Base-by-base conservation (phyloP, 306 rosid species). In the Vigna trinervia region DNA sequence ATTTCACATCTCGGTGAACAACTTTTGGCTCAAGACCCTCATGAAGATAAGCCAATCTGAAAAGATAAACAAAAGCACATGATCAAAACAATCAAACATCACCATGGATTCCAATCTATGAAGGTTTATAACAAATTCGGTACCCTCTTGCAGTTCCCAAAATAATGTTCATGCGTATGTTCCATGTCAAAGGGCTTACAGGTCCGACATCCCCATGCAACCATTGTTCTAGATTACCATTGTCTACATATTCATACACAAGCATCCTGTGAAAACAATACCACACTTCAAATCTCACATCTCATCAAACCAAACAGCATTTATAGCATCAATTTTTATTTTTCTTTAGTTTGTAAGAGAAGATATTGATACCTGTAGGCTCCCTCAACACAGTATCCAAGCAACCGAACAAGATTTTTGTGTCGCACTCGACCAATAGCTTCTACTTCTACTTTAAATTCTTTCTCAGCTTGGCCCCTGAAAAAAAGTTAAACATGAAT, bases 381-480 rank as follows among this genome's bases (percentile, higher is more conserved):
- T 78, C 98, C 98, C 86, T 95, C 98, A 77, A 92, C 98, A 78
- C 98, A 95, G 83, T 92, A 92, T 30, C 98, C 98, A 48, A 92
- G 97, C 83, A 95, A 80, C 84, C 98, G 89, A 63, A 92, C 96
- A 39, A 95, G 97, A 88, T 95, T 92, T 85, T 95, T 95, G 89
- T 95, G 98, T 59, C 97, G 87, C 59, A 95, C 98, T 47, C 98
- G 93, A 45, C 97, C 98, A 82, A 95, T 95, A 23, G 82, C 96
- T 88, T 92, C 98, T 9, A 95, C 98, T 85, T 95, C 98, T 67
- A 88, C 98, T 83, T 95, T 92, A 65, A 95, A 95, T 75, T 95
- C 98, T 87, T 71, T 95, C 86, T 92, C 98, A 50, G 98, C 98
- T 90, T 95, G 98, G 82, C 98, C 98, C 91, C 97, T 95, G 62